These are phyloP conservation scores for Blastobotrys raffinosifermentans DNA, from an alignment of 1,139 yeast species.

Conservation along the genomic window DNA sequence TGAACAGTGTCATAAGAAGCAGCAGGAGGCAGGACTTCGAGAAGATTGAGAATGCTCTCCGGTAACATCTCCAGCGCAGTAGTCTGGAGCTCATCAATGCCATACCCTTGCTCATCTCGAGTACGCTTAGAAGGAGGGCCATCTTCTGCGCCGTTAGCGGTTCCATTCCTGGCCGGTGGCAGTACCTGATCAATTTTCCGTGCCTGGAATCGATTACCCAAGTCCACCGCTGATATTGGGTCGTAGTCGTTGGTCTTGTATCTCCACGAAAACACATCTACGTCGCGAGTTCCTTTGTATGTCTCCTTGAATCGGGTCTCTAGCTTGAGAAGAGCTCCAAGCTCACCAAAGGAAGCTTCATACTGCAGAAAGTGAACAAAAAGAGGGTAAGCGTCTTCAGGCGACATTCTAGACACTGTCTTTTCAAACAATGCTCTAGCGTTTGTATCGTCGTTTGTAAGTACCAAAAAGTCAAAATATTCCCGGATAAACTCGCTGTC, in stretches of 20 bases:
- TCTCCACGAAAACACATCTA: constrained; percentile 32
- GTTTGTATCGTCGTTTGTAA: constrained; percentile 70
- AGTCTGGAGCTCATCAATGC: constrained; percentile 3
- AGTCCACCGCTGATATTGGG: constrained; percentile 42
- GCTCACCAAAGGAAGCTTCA: constrained; percentile 57
- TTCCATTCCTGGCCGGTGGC: not conserved
- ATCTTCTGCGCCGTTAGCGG: constrained; percentile 5
- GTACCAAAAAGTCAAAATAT: constrained; percentile 68
- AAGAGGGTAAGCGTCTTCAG: constrained; percentile 36
- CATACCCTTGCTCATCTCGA: constrained; percentile 11
- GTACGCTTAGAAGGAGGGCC: constrained; percentile 15
- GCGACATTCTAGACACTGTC: constrained; percentile 42
- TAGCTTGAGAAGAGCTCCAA: constrained; percentile 59
- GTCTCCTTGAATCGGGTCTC: constrained; percentile 60
- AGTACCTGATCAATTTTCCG: not conserved
- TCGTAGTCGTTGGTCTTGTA: constrained; percentile 41
- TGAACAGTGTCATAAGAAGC: constrained; percentile 24
- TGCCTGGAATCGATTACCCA: constrained; percentile 19
- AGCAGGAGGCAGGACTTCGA: constrained; percentile 30
- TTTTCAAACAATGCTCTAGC: constrained; percentile 80
- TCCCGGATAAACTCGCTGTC: constrained; percentile 56
- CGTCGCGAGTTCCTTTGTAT: constrained; percentile 46
- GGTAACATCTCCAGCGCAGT: constrained; percentile 18
- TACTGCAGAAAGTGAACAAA: constrained; percentile 46
- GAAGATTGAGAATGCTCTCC: constrained; percentile 21